These are phyloP conservation scores for Nakazawaea wickerhamii DNA, from an alignment of 805 yeast species.

Conservation along the genomic window DNA sequence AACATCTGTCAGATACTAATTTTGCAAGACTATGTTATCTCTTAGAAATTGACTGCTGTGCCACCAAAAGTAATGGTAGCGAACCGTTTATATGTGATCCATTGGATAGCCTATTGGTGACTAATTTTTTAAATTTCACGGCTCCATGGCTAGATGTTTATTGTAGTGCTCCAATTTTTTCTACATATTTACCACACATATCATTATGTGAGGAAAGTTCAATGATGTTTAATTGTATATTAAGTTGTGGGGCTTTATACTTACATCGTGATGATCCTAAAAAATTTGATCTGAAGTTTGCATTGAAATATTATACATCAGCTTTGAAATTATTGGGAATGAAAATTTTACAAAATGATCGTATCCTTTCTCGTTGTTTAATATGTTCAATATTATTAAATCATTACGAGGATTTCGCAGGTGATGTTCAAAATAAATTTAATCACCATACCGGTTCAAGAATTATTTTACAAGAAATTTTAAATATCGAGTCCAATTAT, in stretches of 20 bases:
- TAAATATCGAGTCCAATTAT: conserved; percentile 2
- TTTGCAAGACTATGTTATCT: conserved; percentile 5
- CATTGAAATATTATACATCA: conserved; percentile 14
- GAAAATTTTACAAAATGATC: conserved; percentile 10
- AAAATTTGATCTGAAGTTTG: conserved; percentile 11
- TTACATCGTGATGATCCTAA: conserved; percentile 14
- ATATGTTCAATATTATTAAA: conserved; percentile 13
- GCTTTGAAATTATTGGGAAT: conserved; percentile 15
- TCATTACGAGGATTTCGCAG: conserved; percentile 14
- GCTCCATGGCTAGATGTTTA: conserved; percentile 14
- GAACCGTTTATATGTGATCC: conserved; percentile 15
- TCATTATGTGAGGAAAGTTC: conserved; percentile 13
- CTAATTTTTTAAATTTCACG: conserved; percentile 10
- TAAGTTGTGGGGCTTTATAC: conserved; percentile 15
- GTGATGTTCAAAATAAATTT: conserved; percentile 6
- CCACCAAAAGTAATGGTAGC: conserved; percentile 6
- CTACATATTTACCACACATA: conserved; percentile 8
- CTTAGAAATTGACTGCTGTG: conserved; percentile 8
- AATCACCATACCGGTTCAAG: conserved; percentile 15
- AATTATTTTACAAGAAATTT: conserved; percentile 14
- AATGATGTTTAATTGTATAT: conserved; percentile 13
- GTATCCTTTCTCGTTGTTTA: conserved; percentile 10
- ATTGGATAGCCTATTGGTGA: conserved; percentile 11
- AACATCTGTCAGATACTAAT: conserved; percentile 4
- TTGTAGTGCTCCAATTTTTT: conserved; percentile 12